Base-by-base conservation (phyloP, 129 eudicot genomes). In the Pittosporum tobira region DNA sequence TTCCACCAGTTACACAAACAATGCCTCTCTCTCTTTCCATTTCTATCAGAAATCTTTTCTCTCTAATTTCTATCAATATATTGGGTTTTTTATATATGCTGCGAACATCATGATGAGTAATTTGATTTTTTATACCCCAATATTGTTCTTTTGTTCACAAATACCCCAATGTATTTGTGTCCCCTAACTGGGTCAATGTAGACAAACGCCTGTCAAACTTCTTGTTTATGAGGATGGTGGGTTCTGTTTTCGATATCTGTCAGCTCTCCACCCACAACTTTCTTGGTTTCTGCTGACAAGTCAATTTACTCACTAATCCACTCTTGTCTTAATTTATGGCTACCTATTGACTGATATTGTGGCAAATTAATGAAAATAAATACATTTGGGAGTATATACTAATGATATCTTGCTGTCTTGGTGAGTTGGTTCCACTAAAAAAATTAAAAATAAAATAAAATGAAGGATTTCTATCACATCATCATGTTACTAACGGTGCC, bases 1-100 rank as follows among this genome's bases (percentile, higher is more conserved):
- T 78, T 65, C 80, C 84, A 18, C 84, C 84, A 3, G 84, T 78
- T 8, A 78, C 84, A 62, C 80, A 78, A 49, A 56, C 67, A 18
- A 34, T 54, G 31, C 60, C 60, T 54, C n/a, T 29, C 4, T n/a
- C 60, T 29, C 46, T 40, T 2, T 28, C 60, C 60, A 54, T 54
- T 7, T 27, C 60, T 54, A 36, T 28, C 40, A 40, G 14, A 40
- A 40, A 0, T n/a, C 46, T n/a, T 40, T 27, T 53, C 59, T 53
- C 38, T 38, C 15, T 51, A 51, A 9, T 53, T 53, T 53, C 59
- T 16, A 53, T 26, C 9, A 14, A 26, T 56, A 26, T 30, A 11
- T 31, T 8, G 29, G 15, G 29, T 3, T 8, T 8, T 6, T 9
- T 9, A 12, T 34, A 6, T 34, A 34, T 8, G 10, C 40, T 34